Evolutionary conservation across 768 basidiomycete species (phyloP), one percentile per base, ranked within the genome.

Genomic region (Boletus rubroflammeus): DNA sequence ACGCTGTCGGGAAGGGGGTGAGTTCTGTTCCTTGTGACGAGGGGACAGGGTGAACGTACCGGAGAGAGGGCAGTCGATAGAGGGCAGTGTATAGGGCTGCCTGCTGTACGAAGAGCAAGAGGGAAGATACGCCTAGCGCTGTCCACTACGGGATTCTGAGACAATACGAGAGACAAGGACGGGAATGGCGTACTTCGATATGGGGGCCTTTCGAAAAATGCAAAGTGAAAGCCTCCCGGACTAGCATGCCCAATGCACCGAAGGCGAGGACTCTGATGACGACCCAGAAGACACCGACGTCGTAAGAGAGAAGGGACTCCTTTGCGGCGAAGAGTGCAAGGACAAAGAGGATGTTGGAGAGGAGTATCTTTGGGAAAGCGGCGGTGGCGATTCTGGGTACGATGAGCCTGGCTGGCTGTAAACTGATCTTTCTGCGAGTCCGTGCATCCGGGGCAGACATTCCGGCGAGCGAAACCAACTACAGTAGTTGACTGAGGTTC

Each of bases 231-330:
- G 72, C 76, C 56, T 84, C 83, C 84, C 86, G 84, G 19, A 81
- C 69, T 42, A 88, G 59, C 40, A 82, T 78, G 19, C 81, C 83
- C 50, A 88, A 62, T n/a, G 81, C 85, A n/a, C 82, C 86, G 59
- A 83, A 82, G 3, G 85, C 86, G 49, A 91, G 73, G 46, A 89
- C 78, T 57, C 87, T 75, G 73, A 90, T 84, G 32, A 86, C 75
- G 14, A 89, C 75, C 90, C 88, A 91, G 63, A 90, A 85, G 9
- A 86, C 79, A 7, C 85, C 84, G 21, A 85, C 80, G 66, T 88
- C 84, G 36, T 79, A 78, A 17, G 81, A 75, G 44, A 91, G 70
- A 7, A 90, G 69, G 74, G 82, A 81, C 61, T 84, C 85, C 71
- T 87, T 88, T 47, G 81, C 77, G 6, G 82, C 78, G 68, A 83